Conservation (phyloP, 177 flowering plant species). For the Vitis hybrid region DNA sequence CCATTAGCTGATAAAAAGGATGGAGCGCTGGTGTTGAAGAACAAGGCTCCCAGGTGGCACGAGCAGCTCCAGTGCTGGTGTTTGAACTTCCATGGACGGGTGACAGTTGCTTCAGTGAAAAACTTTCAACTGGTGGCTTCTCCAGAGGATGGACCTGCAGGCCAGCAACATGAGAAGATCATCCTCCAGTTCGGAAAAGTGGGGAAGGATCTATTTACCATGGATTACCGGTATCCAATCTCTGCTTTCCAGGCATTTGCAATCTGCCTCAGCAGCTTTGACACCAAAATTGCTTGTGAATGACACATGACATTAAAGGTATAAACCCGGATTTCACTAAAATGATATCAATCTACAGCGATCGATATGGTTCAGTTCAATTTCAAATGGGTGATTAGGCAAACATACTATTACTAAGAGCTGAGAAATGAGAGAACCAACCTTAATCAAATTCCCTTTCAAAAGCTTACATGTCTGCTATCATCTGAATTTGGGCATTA, state of each 20-base stretch:
- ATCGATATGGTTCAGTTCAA: too few relatives aligned
- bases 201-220: constrained; percentile 89
- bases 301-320: constrained; percentile 34
- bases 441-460: too few relatives aligned
- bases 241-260: constrained; percentile 97
- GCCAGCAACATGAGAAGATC: constrained; percentile 70
- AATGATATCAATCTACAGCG: too few relatives aligned
- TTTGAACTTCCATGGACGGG: constrained; percentile 88
- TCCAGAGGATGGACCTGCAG: constrained; percentile 49
- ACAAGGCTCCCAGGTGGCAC: constrained; percentile 97
- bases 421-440: too few relatives aligned
- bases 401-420: too few relatives aligned
- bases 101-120: constrained; percentile 95
- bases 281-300: constrained; percentile 96
- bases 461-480: too few relatives aligned
- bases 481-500: too few relatives aligned
- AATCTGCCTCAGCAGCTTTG: constrained; percentile 97
- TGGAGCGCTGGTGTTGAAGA: constrained; percentile 61
- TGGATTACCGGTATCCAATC: constrained; percentile 90
- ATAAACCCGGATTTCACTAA: neutral
- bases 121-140: constrained; percentile 95
- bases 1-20: constrained; percentile 44
- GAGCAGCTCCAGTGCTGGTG: constrained; percentile 99
- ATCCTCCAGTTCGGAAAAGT: constrained; percentile 95
- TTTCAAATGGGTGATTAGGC: too few relatives aligned